Conservation (phyloP, 768 basidiomycete genomes). For the Mycena capillaripes region DNA sequence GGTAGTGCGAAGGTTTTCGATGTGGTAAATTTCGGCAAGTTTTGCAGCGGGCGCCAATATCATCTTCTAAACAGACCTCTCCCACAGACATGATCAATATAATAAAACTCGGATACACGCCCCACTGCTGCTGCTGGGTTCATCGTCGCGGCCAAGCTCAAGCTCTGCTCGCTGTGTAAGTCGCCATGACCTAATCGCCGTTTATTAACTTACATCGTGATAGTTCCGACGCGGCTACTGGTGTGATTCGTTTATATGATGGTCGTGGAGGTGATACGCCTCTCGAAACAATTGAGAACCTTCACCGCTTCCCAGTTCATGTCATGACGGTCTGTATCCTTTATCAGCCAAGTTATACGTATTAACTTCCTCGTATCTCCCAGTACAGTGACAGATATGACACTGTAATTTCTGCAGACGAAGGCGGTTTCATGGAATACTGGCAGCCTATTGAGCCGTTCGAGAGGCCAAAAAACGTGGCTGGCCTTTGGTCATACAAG, state of each 20-base stretch:
- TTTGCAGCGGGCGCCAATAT: neutral
- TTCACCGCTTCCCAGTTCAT: constrained; percentile 93
- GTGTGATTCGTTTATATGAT: constrained; percentile 91
- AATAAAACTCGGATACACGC: constrained; percentile 88
- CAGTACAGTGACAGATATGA: constrained; percentile 94
- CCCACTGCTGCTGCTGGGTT: constrained; percentile 95
- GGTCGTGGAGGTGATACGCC: constrained; percentile 88
- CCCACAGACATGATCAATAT: constrained; percentile 97
- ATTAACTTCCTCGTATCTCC: constrained; percentile 14
- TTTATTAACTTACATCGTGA: constrained; percentile 34
- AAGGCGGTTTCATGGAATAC: constrained; percentile 95
- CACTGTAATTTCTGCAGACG: constrained; percentile 94
- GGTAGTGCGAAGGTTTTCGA: constrained; percentile 96
- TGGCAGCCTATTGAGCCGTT: constrained; percentile 96
- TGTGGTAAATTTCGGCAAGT: constrained; percentile 95
- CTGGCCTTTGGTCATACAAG: constrained; percentile 91
- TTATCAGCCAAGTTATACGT: neutral
- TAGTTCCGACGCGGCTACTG: constrained; percentile 85
- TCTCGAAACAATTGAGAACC: constrained; percentile 77
- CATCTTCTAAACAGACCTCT: neutral
- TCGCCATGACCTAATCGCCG: constrained; percentile 15
- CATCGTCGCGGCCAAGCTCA: constrained; percentile 91
- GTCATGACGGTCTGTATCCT: constrained; percentile 81
- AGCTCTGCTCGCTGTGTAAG: constrained; percentile 89
- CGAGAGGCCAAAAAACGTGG: constrained; percentile 81